These are phyloP conservation scores for Zalaria sp. DNA, from an alignment of 2,329 filamentous ascomycete species.

Conservation along the genomic window DNA sequence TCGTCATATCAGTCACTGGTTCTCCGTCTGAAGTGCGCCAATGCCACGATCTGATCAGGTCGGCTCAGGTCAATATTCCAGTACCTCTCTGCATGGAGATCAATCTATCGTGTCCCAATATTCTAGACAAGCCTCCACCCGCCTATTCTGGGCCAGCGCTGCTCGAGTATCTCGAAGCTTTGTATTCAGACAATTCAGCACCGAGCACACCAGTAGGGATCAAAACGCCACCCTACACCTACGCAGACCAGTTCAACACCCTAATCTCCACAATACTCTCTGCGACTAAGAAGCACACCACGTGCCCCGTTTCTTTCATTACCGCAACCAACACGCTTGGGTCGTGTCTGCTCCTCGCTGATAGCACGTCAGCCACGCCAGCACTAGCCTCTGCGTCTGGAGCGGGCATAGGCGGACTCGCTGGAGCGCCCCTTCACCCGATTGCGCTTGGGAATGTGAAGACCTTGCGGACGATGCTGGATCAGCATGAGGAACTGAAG, in stretches of 20 bases:
- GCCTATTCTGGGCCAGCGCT: slow-evolving; percentile 47
- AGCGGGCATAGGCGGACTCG: slow-evolving; percentile 54
- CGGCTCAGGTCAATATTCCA: slow-evolving; percentile 14
- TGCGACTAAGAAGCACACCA: slow-evolving; percentile 8
- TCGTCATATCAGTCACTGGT: slow-evolving; percentile 61
- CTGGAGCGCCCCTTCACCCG: slow-evolving; percentile 57
- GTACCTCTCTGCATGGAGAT: slow-evolving; percentile 56
- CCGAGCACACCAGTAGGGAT: slow-evolving; percentile 41
- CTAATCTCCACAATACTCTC: slow-evolving; percentile 39
- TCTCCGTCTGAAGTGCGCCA: slow-evolving; percentile 39
- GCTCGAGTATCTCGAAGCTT: slow-evolving; percentile 37
- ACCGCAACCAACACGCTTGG: slow-evolving; percentile 66
- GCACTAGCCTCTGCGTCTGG: slow-evolving; percentile 38
- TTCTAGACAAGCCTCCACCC: slow-evolving; percentile 51
- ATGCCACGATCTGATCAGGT: slow-evolving; percentile 40
- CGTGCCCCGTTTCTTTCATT: slow-evolving; percentile 47
- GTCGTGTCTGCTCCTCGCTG: slow-evolving; percentile 44
- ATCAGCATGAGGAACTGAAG: slow-evolving; percentile 31
- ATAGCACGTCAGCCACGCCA: slow-evolving; percentile 11
- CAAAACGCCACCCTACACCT: slow-evolving; percentile 66
- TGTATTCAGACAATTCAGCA: slow-evolving; percentile 19
- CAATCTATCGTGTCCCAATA: slow-evolving; percentile 70
- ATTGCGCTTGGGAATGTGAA: slow-evolving; percentile 62
- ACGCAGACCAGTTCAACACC: slow-evolving; percentile 47
- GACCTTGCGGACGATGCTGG: slow-evolving; percentile 48